Conservation (phyloP, 2,329 filamentous ascomycete species). For the Penicillium sp. region DNA sequence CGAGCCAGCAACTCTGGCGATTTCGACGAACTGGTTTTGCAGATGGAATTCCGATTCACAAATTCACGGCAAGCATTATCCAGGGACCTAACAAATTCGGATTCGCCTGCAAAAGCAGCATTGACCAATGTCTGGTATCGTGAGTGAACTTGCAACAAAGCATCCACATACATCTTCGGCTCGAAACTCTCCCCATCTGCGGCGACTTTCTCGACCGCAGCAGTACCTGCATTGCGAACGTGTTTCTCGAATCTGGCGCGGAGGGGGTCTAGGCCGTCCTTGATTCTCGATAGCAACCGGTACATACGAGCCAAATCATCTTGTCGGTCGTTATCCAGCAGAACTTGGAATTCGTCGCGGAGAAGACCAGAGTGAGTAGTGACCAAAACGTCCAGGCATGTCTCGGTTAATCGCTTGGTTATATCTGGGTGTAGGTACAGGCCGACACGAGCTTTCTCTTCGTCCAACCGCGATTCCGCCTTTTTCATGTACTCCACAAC, state of each 20-base stretch:
- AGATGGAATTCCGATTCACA: conserved; percentile 95
- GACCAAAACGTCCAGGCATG: conserved; percentile 85
- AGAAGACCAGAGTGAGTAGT: conserved; percentile 81
- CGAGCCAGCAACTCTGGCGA: conserved; percentile 93
- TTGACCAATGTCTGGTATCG: conserved; percentile 91
- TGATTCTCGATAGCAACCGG: conserved; percentile 79
- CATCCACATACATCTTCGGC: conserved; percentile 94
- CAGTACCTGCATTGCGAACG: conserved; percentile 81
- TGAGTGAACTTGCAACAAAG: conserved; percentile 87
- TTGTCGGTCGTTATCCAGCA: conserved; percentile 89
- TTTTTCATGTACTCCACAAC: conserved; percentile 99
- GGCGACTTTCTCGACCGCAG: conserved; percentile 86
- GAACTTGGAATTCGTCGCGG: conserved; percentile 89
- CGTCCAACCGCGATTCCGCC: conserved; percentile 80
- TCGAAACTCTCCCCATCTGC: conserved; percentile 85
- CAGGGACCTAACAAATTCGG: conserved; percentile 91
- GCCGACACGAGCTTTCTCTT: conserved; percentile 90
- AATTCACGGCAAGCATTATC: conserved; percentile 98
- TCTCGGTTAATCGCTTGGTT: conserved; percentile 74
- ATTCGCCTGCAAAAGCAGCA: conserved; percentile 88
- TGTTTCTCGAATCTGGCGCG: conserved; percentile 85
- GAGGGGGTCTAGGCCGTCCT: conserved; percentile 85
- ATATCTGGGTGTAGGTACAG: conserved; percentile 93
- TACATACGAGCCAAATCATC: conserved; percentile 98
- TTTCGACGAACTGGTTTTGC: conserved; percentile 87